A percentile compares a stretch with the other conserved stretches of the same genome.
Conservation (phyloP, 139 green algal genomes). For the Haematococcus lacustris region DNA sequence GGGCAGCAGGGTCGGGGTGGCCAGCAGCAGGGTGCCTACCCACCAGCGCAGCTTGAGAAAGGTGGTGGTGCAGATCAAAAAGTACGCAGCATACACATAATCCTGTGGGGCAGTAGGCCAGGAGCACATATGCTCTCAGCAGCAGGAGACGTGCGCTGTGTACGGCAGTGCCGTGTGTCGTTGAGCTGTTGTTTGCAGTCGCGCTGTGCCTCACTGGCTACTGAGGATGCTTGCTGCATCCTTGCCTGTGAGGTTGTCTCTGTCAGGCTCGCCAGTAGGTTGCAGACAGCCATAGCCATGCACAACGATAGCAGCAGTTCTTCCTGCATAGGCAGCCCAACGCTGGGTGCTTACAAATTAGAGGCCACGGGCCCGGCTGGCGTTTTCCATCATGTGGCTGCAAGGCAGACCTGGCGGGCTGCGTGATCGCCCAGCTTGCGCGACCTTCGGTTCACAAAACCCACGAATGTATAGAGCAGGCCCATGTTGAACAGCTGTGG, state of each 20-base stretch:
- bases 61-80: slow-evolving; percentile 71
- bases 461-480: slow-evolving; percentile 48
- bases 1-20: slow-evolving; percentile 25
- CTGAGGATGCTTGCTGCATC: no score
- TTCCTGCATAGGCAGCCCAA: slow-evolving; percentile 58
- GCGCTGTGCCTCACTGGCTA: no score
- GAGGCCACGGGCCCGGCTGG: no score
- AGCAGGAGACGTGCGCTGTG: no score
- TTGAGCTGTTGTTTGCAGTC: no score
- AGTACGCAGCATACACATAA: slow-evolving; percentile 67
- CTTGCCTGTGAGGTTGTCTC: no score
- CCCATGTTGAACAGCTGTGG: slow-evolving; percentile 66
- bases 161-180: no score
- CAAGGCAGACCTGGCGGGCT: slow-evolving; percentile 45
- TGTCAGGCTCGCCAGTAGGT: slow-evolving; percentile 47
- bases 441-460: slow-evolving; percentile 47
- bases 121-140: no score
- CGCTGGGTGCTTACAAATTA: no score
- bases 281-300: slow-evolving; percentile 56
- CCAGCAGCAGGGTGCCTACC: slow-evolving; percentile 41
- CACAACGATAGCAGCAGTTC: slow-evolving; percentile 55
- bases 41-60: slow-evolving; percentile 69
- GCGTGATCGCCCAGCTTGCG: slow-evolving; percentile 31
- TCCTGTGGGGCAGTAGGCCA: slow-evolving; percentile 31
- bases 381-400: no score